phyloP scores from a whole-genome alignment of 306 rosid species.

The Sicyos baderoa region DNA sequence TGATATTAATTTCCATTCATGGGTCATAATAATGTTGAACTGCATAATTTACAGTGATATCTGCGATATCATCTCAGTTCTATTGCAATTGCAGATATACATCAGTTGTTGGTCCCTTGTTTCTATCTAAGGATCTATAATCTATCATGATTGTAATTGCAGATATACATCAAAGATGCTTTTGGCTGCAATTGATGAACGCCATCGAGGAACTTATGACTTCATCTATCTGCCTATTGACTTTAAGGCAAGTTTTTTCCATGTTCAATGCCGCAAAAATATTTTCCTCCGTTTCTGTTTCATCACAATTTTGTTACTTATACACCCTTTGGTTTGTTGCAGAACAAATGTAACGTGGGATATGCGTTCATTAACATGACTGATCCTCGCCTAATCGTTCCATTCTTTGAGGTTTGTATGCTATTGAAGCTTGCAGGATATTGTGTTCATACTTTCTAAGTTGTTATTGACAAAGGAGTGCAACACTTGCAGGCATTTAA shows the following conservation, averaged over 20 bases:
- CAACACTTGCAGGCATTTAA: constrained; percentile 32
- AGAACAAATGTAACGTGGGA: constrained; percentile 46
- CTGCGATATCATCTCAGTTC: background rate
- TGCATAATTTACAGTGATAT: no score
- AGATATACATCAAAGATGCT: constrained; percentile 47
- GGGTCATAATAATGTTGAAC: no score
- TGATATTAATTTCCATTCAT: no score
- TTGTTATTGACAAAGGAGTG: constrained; percentile 4
- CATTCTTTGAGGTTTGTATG: constrained; percentile 34
- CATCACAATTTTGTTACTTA: background rate
- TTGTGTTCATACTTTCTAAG: background rate
- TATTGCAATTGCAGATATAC: background rate
- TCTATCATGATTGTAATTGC: background rate
- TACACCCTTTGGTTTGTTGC: constrained; percentile 10
- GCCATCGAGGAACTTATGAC: constrained; percentile 43
- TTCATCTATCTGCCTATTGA: constrained; percentile 42
- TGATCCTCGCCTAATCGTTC: constrained; percentile 31
- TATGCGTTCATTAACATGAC: constrained; percentile 45
- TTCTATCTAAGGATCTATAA: background rate
- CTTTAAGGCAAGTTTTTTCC: constrained; percentile 32
- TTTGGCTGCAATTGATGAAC: constrained; percentile 43
- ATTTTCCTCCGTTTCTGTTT: background rate
- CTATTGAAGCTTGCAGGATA: constrained; percentile 7
- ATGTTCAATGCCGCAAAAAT: background rate
- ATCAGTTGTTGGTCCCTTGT: background rate